Base-by-base conservation (phyloP, 2,329 filamentous ascomycete species). In the Esteya vermicola region DNA sequence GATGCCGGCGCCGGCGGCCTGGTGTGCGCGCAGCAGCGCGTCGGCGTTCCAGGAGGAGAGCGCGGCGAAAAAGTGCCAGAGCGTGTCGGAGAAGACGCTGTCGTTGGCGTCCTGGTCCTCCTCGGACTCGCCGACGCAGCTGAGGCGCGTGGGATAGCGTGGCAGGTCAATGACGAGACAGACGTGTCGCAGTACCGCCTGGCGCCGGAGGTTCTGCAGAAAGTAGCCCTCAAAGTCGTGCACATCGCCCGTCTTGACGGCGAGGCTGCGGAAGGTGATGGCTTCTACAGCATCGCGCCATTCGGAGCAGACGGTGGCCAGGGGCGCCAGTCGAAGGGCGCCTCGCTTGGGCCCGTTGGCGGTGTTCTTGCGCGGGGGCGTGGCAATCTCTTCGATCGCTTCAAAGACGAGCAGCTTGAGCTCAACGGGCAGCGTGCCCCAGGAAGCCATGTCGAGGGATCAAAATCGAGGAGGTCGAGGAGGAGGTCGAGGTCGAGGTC, bases 21-120 rank as follows among this genome's bases (percentile, higher is more conserved):
- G 39, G 26, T 40, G 35, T 6, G 38, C 21, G 14, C 27, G 30
- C 31, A 28, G 39, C 19, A 46, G 45, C 3, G 27, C 31, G 2
- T 42, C 38, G 9, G 41, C 42, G 7, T 47, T 44, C 52, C 52
- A 54, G 18, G 36, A 38, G 33, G 41, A 42, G 19, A 54, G 45
- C 10, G 49, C 43, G n/a, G 47, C 38, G 32, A 54, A 53, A 12
- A 52, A 38, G 34, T 46, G 47, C 44, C 45, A 50, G 30, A 54
- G 42, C 12, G 42, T 41, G 32, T 39, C 45, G 9, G 52, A 50
- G 37, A 54, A 54, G 35, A 41, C 43, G 16, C 44, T 25, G 20
- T 53, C 51, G 36, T 54, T 53, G 35, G 43, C 42, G 31, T 52
- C 47, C 38, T 51, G 50, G 25, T 54, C 52, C 16, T 48, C 41